phyloP scores from a whole-genome alignment of 2,329 filamentous ascomycete genomes.

The Xylaria polymorpha region DNA sequence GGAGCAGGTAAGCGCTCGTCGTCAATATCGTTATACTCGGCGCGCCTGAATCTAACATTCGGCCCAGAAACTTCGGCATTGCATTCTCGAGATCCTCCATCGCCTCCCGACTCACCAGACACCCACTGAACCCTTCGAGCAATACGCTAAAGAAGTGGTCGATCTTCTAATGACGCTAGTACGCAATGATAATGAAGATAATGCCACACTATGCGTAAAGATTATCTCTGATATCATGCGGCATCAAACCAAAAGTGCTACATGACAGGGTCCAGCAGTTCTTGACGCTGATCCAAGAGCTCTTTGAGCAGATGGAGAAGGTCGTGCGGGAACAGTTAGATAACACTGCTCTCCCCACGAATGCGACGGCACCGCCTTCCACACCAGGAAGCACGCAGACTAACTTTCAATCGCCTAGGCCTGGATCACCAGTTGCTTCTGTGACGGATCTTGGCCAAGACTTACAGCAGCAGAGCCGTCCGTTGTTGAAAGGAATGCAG shows the following conservation, averaged over 20 bases:
- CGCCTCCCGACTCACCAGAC: conserved; percentile 78
- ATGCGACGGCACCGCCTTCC: conserved; percentile 70
- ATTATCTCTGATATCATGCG: conserved; percentile 97
- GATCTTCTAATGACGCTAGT: conserved; percentile 91
- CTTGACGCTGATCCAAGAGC: conserved; percentile 89
- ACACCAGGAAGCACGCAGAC: conserved; percentile 74
- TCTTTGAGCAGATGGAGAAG: conserved; percentile 94
- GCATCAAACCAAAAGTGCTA: conserved; percentile 89
- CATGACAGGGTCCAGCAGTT: conserved; percentile 86
- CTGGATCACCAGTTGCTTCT: conserved; percentile 87
- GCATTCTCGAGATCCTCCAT: conserved; percentile 93
- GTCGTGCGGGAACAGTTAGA: conserved; percentile 97
- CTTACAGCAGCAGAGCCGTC: conserved; percentile 81
- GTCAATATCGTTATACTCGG: neutral
- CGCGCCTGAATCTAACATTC: conserved; percentile 40
- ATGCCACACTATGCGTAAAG: conserved; percentile 98
- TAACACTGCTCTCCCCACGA: conserved; percentile 69
- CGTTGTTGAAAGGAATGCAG: conserved; percentile 92
- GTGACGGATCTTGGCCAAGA: conserved; percentile 85
- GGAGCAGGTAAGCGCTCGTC: conserved; percentile 75
- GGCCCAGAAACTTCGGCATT: conserved; percentile 84
- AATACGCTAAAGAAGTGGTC: conserved; percentile 87
- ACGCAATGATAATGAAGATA: conserved; percentile 95
- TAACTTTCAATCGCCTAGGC: conserved; percentile 87
- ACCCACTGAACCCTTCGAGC: conserved; percentile 84